phyloP scores from a whole-genome alignment of 208 protist genomes.

The Trypanosoma brucei region DNA sequence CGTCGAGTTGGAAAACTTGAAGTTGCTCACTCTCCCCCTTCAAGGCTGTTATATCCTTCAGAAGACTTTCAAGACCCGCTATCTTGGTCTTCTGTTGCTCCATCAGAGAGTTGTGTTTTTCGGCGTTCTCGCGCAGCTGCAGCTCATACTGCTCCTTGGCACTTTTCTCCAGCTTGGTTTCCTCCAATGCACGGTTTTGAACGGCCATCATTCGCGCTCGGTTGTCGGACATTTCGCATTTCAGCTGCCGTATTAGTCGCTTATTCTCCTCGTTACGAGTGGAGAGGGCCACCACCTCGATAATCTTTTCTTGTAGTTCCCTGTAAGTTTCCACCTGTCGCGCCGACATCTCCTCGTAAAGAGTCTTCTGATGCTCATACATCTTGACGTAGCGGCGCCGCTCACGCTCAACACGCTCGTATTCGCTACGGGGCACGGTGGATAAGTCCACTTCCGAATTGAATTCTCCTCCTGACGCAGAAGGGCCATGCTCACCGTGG shows the following conservation, averaged over 20 bases:
- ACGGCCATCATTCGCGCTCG: constrained; percentile 75
- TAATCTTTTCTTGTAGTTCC: constrained; percentile 79
- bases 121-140: constrained; percentile 51
- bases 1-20: constrained; percentile 77
- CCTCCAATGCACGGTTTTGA: constrained; percentile 71
- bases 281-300: constrained; percentile 82
- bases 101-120: constrained; percentile 44
- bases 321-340: constrained; percentile 69
- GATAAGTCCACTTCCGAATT: neutral
- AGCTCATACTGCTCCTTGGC: constrained; percentile 51
- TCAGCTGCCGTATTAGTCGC: constrained; percentile 85
- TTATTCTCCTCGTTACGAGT: constrained; percentile 88
- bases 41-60: constrained; percentile 71
- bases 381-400: constrained; percentile 81
- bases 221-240: constrained; percentile 81
- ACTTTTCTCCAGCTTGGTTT: constrained; percentile 45
- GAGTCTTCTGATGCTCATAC: constrained; percentile 83
- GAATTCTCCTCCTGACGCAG: neutral
- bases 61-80: constrained; percentile 62
- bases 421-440: constrained; percentile 47
- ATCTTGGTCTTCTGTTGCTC: constrained; percentile 64
- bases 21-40: constrained; percentile 46
- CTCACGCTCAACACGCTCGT: constrained; percentile 61
- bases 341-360: constrained; percentile 82
- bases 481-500: neutral